Conservation (phyloP, 2,329 filamentous ascomycete genomes). For the Paracorniculantispora psalliotae region DNA sequence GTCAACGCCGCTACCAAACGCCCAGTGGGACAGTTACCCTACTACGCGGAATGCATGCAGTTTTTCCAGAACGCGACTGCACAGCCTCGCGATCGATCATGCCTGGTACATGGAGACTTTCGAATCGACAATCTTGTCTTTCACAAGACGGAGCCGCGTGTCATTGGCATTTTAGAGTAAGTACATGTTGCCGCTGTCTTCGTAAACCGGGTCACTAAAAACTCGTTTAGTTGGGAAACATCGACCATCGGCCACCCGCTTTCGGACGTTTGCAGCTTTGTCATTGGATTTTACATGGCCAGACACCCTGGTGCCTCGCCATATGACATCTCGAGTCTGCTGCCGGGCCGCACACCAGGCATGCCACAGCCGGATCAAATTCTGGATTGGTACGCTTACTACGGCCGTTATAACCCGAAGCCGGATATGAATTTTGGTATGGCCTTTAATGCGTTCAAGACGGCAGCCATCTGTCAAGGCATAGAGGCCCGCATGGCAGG, state of each 20-base stretch:
- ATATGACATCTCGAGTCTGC: conserved; percentile 41
- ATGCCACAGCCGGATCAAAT: conserved; percentile 43
- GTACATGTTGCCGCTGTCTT: conserved; percentile 19
- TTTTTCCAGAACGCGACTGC: conserved; percentile 63
- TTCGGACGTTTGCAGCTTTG: conserved; percentile 73
- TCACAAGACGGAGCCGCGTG: conserved; percentile 71
- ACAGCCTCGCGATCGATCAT: conserved; percentile 66
- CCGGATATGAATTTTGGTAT: conserved; percentile 57
- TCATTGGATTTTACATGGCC: conserved; percentile 20
- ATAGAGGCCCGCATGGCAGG: conserved; percentile 84
- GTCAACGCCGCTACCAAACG: conserved; percentile 65
- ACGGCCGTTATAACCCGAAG: conserved; percentile 65
- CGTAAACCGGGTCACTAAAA: conserved; percentile 15
- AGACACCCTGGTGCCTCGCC: not conserved
- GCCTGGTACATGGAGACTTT: conserved; percentile 81
- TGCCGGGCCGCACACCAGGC: conserved; percentile 59
- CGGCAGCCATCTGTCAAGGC: conserved; percentile 68
- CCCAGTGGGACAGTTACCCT: conserved; percentile 70
- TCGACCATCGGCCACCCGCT: conserved; percentile 85
- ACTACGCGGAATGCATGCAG: conserved; percentile 69
- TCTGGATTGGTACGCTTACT: conserved; percentile 35
- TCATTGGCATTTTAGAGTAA: conserved; percentile 80
- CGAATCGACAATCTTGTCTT: conserved; percentile 81
- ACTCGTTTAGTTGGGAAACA: conserved; percentile 69
- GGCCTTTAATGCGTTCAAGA: conserved; percentile 58